Conservation (phyloP, 2,329 filamentous ascomycete species). For the Chaetomiaceae sp. region DNA sequence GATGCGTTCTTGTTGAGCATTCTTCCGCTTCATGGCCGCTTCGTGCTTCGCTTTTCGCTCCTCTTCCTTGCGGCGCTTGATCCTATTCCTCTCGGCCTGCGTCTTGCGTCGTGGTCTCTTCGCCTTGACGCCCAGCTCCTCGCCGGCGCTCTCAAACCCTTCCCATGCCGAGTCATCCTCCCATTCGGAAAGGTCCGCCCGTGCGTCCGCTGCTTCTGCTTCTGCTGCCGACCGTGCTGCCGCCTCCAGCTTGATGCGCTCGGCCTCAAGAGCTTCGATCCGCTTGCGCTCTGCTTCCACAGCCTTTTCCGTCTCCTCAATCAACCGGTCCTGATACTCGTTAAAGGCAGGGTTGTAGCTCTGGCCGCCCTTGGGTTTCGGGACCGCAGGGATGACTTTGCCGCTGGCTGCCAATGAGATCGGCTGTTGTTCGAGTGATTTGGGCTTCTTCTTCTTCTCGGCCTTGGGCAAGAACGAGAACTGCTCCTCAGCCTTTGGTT, state of each 20-base stretch:
- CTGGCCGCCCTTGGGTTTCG: constrained; percentile 73
- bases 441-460: constrained; percentile 65
- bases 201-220: constrained; percentile 68
- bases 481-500: constrained; percentile 34
- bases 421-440: constrained; percentile 70
- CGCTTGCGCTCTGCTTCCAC: constrained; percentile 75
- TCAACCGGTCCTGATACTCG: constrained; percentile 76
- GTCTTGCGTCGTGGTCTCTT: constrained; percentile 85
- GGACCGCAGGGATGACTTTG: constrained; percentile 72
- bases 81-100: constrained; percentile 77
- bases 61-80: constrained; percentile 82
- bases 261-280: constrained; percentile 61
- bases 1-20: constrained; percentile 66
- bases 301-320: constrained; percentile 71
- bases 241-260: constrained; percentile 63
- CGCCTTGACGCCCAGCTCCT: constrained; percentile 59
- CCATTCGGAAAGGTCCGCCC: constrained; percentile 62
- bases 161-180: constrained; percentile 93
- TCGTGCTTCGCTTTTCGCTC: constrained; percentile 74
- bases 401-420: constrained; percentile 79
- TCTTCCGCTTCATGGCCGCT: constrained; percentile 66
- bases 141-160: constrained; percentile 76
- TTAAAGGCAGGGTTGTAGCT: constrained; percentile 90
- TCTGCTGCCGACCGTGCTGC: constrained; percentile 66
- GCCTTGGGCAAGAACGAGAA: constrained; percentile 62